Base-by-base conservation (phyloP, 2,329 filamentous ascomycete genomes). In the Penicillium sp. region DNA sequence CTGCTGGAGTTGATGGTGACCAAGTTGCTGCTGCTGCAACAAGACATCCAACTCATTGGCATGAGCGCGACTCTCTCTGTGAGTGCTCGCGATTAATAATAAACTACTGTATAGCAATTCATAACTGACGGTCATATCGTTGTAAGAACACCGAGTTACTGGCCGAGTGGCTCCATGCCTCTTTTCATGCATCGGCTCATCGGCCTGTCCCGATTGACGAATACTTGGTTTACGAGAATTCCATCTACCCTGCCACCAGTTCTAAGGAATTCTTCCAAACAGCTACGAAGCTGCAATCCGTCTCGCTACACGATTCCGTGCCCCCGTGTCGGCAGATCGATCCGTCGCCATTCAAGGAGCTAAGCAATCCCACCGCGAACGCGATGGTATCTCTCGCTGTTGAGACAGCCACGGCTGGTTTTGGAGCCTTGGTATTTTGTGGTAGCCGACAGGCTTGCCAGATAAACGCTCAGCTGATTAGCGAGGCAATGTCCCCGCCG, bases 11-110 rank as follows among this genome's bases (percentile, higher is more conserved):
- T 91, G 5, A 83, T 90, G 72, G 84, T 86, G 5, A 88, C 87
- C 3, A 91, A 91, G 65, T 66, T 91, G 28, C 73, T 90, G n/a
- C 81, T 84, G 56, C 71, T 91, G 21, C 85, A 83, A 24, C 83
- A 89, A 57, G 73, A 79, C 23, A 78, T 89, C 18, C 88, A 91
- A 65, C 84, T 91, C 20, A 75, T 91, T 57, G 88, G 87, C 62
- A 91, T 92, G 89, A 91, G 89, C 64, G 89, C 89, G 4, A 91
- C 89, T 0, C 76, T 92, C 47, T 85, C 86, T 55, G 87, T 89
- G 73, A 64, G 80, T 24, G 52, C 24, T 12, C 53, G n/a, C 3
- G 20, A 11, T n/a, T 16, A 20, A 23, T 35, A 11, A 16, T 9
- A 16, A 16, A 18, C 23, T 20, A 9, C 12, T 5, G 20, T 18